These are phyloP conservation scores for Phytopythium vexans DNA, from an alignment of 352 stramenopile species.

Conservation along the genomic window DNA sequence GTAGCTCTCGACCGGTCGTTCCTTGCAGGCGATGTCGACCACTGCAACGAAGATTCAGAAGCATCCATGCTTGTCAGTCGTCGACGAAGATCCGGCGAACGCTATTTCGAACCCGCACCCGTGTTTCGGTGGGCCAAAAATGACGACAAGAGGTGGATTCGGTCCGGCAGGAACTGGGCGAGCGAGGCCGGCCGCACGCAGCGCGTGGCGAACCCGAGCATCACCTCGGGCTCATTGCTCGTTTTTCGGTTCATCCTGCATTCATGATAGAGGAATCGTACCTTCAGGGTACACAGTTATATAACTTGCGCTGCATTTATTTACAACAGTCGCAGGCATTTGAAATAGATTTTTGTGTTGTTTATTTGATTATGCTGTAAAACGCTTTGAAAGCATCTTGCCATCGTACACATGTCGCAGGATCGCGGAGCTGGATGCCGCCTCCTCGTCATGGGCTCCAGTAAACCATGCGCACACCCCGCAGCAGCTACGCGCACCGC, in stretches of 20 bases:
- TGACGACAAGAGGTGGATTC: constrained; percentile 17
- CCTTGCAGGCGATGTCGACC: constrained; percentile 78
- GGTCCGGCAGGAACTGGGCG: constrained; percentile 22
- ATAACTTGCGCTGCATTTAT: too few species aligned
- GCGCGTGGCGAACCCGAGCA: constrained; percentile 28
- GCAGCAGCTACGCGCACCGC: too few species aligned
- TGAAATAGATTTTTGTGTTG: too few species aligned
- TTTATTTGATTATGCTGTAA: too few species aligned
- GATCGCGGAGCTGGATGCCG: too few species aligned
- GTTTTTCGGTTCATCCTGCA: background rate
- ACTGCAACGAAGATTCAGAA: constrained; percentile 22
- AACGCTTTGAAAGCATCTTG: too few species aligned
- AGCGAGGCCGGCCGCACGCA: constrained; percentile 24
- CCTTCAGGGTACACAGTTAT: too few species aligned
- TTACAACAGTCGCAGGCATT: too few species aligned
- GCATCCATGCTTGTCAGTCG: constrained; percentile 1
- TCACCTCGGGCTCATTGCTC: constrained; percentile 13
- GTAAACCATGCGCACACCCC: too few species aligned
- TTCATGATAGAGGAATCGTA: too few species aligned
- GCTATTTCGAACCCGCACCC: constrained; percentile 7
- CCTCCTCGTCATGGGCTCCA: too few species aligned
- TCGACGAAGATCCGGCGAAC: background rate
- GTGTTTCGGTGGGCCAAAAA: constrained; percentile 31
- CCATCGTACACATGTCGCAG: too few species aligned
- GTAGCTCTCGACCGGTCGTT: constrained; percentile 38